These are phyloP conservation scores for Paraphaeosphaeria sporulosa DNA, from an alignment of 2,329 filamentous ascomycete species.

Conservation along the genomic window DNA sequence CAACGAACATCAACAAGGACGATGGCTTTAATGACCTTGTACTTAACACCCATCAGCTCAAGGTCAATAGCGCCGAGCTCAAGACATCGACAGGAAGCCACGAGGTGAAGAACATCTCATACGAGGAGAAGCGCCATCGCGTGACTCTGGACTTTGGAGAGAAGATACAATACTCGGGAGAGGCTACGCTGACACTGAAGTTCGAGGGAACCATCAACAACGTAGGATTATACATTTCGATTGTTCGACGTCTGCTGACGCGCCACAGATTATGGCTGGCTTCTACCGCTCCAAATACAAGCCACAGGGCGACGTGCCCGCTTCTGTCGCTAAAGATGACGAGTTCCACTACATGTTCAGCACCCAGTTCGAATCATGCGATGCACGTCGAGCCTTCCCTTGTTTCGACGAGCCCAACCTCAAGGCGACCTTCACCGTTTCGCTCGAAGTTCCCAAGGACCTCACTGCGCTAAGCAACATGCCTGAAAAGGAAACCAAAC, in stretches of 20 bases:
- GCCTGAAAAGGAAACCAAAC: conserved; percentile 80
- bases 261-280: conserved; percentile 72
- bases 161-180: conserved; percentile 71
- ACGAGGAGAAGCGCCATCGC: conserved; percentile 85
- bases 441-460: conserved; percentile 88
- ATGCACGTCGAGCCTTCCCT: conserved; percentile 92
- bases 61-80: conserved; percentile 73
- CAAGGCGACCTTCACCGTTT: conserved; percentile 94
- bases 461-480: conserved; percentile 94
- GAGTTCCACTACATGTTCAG: conserved; percentile 77
- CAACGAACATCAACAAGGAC: conserved; percentile 73
- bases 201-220: conserved; percentile 88
- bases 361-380: conserved; percentile 97
- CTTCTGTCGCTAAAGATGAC: conserved; percentile 77
- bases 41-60: conserved; percentile 85
- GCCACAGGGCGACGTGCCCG: conserved; percentile 73
- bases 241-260: conserved; percentile 4
- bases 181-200: conserved; percentile 72
- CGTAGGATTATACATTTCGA: conserved; percentile 49
- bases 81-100: conserved; percentile 64
- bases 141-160: conserved; percentile 79
- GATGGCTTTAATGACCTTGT: conserved; percentile 73
- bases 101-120: conserved; percentile 72
- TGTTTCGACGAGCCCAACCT: conserved; percentile 98
- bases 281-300: conserved; percentile 97